These are phyloP conservation scores for Dryas integrifolia DNA, from an alignment of 331 rosid species.

Conservation along the genomic window DNA sequence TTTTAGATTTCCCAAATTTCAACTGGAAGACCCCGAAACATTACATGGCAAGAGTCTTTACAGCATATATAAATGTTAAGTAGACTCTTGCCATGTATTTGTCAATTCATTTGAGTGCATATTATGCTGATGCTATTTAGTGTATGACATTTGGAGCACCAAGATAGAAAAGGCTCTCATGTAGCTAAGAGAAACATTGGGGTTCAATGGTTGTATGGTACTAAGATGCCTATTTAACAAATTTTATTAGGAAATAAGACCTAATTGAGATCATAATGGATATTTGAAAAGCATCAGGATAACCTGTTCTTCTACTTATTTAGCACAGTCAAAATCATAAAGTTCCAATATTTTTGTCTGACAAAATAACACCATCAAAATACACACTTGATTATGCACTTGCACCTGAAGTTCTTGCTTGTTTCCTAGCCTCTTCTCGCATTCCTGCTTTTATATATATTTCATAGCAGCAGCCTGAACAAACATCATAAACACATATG, in stretches of 20 bases:
- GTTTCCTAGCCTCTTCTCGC: constrained; percentile 56
- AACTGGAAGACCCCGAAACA: too few species aligned
- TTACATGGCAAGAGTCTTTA: too few species aligned
- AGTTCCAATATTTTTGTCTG: constrained; percentile 11
- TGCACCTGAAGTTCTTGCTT: constrained; percentile 27
- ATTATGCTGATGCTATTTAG: too few species aligned
- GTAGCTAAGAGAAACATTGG: not conserved
- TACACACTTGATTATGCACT: constrained; percentile 19
- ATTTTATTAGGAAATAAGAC: constrained; percentile 23
- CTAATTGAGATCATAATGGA: constrained; percentile 2
- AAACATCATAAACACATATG: constrained; percentile 21
- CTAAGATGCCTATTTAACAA: not conserved
- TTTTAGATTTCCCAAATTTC: too few species aligned
- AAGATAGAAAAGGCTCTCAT: too few species aligned
- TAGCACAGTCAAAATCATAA: not conserved
- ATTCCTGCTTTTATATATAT: constrained; percentile 52
- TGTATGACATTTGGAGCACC: too few species aligned
- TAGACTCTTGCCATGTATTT: too few species aligned
- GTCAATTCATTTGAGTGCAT: too few species aligned
- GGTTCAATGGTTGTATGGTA: not conserved
- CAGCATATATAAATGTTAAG: too few species aligned
- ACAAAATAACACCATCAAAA: constrained; percentile 12
- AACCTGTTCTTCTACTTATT: constrained; percentile 35
- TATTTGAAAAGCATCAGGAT: constrained; percentile 10
- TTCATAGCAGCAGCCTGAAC: constrained; percentile 83